Percentiles rank a stretch among this genome's conserved stretches.
These are phyloP conservation scores for Pisolithus microcarpus DNA, from an alignment of 768 basidiomycete species.

Conservation along the genomic window DNA sequence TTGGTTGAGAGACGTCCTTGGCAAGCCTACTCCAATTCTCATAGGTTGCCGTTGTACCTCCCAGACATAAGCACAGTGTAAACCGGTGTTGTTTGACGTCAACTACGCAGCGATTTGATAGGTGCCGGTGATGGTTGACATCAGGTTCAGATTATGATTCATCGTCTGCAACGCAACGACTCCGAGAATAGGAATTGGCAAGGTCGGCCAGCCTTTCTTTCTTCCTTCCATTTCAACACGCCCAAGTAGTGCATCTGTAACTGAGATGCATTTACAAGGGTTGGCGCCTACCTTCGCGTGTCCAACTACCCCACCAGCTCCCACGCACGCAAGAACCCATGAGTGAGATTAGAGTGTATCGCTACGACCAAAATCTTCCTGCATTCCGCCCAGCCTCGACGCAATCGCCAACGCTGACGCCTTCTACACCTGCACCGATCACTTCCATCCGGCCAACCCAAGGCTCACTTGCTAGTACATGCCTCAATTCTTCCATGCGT, in stretches of 20 bases:
- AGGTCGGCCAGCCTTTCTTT: background rate
- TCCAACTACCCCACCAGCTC: background rate
- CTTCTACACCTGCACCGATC: slow-evolving; percentile 79
- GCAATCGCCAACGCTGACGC: slow-evolving; percentile 85
- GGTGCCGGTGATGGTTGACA: too few relatives aligned
- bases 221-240: background rate
- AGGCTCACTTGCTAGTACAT: slow-evolving; percentile 31
- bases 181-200: background rate
- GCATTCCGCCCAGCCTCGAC: slow-evolving; percentile 63
- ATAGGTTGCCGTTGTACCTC: too few relatives aligned
- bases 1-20: background rate
- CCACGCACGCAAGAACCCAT: background rate
- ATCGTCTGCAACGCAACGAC: background rate
- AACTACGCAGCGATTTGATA: too few relatives aligned
- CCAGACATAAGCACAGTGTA: too few relatives aligned
- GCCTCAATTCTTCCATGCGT: slow-evolving; percentile 55
- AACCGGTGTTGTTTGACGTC: too few relatives aligned
- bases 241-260: background rate
- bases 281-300: background rate
- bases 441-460: slow-evolving; percentile 53
- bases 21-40: too few relatives aligned
- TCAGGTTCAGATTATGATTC: background rate
- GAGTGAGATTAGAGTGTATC: slow-evolving; percentile 10
- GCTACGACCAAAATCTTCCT: slow-evolving; percentile 35
- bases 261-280: background rate